Conservation (phyloP, 2,329 filamentous ascomycete species). For the Apiospora kogelbergensis region DNA sequence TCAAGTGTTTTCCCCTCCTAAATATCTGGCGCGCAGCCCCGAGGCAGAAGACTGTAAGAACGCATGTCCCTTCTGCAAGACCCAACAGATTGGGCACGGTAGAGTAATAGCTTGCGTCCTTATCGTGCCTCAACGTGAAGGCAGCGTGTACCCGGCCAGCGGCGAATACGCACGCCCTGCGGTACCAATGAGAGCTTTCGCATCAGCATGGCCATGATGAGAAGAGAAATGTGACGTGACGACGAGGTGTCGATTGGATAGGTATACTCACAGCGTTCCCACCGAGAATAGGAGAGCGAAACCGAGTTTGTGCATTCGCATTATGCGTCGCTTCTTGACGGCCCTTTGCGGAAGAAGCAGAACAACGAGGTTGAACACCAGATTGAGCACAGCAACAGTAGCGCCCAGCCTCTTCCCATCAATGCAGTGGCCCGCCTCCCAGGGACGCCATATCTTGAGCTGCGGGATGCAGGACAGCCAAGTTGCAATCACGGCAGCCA, state of each 20-base stretch:
- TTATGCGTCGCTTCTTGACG: conserved; percentile 16
- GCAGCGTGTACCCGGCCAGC: neutral
- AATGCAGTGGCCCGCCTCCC: neutral
- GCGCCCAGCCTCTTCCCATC: neutral
- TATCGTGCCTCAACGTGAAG: neutral
- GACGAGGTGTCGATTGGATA: neutral
- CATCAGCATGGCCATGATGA: neutral
- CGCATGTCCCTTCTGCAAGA: neutral
- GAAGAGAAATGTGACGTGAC: neutral
- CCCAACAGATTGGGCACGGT: neutral
- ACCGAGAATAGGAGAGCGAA: conserved; percentile 15
- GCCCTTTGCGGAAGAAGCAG: conserved; percentile 15
- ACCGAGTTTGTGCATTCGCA: conserved; percentile 14
- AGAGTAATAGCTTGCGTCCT: neutral
- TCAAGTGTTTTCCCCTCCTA: neutral
- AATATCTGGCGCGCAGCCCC: neutral
- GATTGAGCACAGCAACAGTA: conserved; percentile 13
- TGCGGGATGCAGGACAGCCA: neutral
- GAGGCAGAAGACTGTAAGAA: neutral
- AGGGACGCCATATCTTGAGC: neutral
- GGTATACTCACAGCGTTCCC: conserved; percentile 18
- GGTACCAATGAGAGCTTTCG: neutral
- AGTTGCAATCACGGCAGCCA: neutral
- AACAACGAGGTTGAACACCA: conserved; percentile 17
- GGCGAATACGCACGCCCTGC: neutral